phyloP scores from a whole-genome alignment of 2,329 filamentous ascomycete genomes.

The Clarireedia paspali region DNA sequence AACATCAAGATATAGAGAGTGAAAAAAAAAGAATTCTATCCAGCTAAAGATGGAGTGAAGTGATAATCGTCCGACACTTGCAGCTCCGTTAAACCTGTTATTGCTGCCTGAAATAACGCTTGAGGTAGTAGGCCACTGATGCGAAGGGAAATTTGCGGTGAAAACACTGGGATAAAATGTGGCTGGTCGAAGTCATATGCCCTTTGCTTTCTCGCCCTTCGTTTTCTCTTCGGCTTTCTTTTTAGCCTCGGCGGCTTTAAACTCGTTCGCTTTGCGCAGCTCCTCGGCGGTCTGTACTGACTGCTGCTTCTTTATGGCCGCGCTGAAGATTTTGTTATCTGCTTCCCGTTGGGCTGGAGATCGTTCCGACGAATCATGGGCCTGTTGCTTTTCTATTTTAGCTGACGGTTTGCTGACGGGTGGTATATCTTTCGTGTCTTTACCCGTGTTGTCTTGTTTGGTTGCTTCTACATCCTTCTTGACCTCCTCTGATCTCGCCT shows the following conservation, averaged over 20 bases:
- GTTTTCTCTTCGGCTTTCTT: constrained; percentile 4
- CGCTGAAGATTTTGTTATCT: constrained; percentile 4
- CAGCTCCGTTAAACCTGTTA: too few relatives aligned
- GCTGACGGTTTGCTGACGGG: constrained; percentile 5
- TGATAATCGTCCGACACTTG: too few relatives aligned
- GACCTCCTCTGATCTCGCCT: constrained; percentile 31
- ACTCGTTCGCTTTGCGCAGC: constrained; percentile 6
- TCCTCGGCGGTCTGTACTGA: constrained; percentile 6
- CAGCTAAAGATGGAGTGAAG: too few relatives aligned
- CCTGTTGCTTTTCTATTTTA: not conserved
- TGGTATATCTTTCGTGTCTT: not conserved
- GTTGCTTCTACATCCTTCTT: constrained; percentile 17
- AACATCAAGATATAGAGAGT: not conserved
- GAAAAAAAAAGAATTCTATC: not conserved
- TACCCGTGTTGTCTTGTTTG: not conserved
- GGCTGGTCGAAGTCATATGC: not conserved
- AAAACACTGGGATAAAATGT: not conserved
- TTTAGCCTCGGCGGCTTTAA: constrained; percentile 4
- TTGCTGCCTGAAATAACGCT: too few relatives aligned
- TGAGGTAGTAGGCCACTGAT: too few relatives aligned
- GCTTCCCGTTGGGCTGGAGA: constrained; percentile 1
- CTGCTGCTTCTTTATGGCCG: constrained; percentile 10
- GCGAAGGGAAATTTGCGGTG: not conserved
- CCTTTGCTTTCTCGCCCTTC: not conserved
- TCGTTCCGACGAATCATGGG: constrained; percentile 1